Evolutionary conservation across 2,329 filamentous ascomycete genomes (phyloP).

Genomic region (Bimuria novae-zelandiae): DNA sequence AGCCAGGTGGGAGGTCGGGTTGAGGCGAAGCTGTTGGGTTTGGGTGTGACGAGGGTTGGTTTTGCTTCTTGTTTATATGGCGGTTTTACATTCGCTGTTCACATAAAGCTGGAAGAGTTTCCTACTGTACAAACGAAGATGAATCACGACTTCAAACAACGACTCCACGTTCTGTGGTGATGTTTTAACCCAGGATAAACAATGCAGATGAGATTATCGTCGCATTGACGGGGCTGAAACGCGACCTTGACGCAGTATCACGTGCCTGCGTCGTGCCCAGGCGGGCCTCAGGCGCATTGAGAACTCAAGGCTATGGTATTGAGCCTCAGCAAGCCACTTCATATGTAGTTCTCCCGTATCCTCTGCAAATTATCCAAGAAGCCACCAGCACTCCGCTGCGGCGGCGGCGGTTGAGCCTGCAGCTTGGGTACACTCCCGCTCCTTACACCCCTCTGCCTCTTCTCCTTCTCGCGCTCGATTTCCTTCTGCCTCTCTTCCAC

Average conservation of each 20-base stretch:
- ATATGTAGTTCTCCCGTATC: conserved; percentile 35
- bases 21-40: conserved; percentile 6
- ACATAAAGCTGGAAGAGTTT: neutral
- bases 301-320: neutral
- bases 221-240: no score
- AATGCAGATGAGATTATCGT: no score
- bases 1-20: conserved; percentile 20
- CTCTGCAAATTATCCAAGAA: conserved; percentile 47
- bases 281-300: neutral
- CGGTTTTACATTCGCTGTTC: no score
- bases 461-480: conserved; percentile 47
- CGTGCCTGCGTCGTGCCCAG: neutral
- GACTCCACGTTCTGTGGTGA: neutral
- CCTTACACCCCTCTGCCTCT: conserved; percentile 24
- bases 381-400: conserved; percentile 35
- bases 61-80: no score
- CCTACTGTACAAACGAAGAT: no score
- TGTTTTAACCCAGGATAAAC: neutral
- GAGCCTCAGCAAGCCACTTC: neutral
- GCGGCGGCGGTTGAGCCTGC: conserved; percentile 13
- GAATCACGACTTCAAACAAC: no score
- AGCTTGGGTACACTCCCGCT: conserved; percentile 30
- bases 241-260: neutral
- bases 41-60: neutral
- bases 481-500: conserved; percentile 72